Percentiles rank a stretch among this genome's conserved stretches.
phyloP scores from a whole-genome alignment of 2,329 filamentous ascomycete species.

The Aspergillus pseudotamarii region DNA sequence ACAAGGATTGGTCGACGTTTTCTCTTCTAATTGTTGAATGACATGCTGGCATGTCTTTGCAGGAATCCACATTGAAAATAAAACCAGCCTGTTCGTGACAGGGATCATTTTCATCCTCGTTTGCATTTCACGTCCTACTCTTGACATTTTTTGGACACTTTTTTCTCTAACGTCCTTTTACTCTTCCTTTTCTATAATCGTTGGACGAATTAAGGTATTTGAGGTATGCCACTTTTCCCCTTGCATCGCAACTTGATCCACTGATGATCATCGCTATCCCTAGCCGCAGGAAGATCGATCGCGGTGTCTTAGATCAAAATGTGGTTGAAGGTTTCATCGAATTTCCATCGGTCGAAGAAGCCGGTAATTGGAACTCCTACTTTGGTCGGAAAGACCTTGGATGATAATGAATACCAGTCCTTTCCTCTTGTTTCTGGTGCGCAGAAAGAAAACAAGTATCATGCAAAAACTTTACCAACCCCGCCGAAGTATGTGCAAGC shows the following conservation, averaged over 20 bases:
- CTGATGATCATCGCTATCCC: background rate
- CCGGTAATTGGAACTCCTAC: conserved; percentile 50
- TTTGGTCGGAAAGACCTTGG: conserved; percentile 48
- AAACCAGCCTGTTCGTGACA: background rate
- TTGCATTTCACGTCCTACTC: no score
- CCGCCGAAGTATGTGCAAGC: conserved; percentile 41
- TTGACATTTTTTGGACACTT: background rate
- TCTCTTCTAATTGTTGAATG: conserved; percentile 8
- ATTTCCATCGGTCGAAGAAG: conserved; percentile 49
- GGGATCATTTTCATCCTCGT: background rate
- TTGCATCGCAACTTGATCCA: background rate
- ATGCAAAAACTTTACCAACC: conserved; percentile 38
- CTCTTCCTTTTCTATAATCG: background rate
- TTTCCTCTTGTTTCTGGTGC: conserved; percentile 37
- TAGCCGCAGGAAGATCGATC: background rate
- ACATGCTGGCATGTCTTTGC: conserved; percentile 27
- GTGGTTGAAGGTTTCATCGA: conserved; percentile 53
- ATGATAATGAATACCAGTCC: conserved; percentile 48
- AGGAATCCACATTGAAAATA: conserved; percentile 5
- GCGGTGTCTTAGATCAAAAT: conserved; percentile 38
- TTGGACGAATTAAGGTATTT: background rate
- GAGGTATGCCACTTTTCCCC: background rate
- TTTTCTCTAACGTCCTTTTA: background rate
- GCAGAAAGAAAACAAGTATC: conserved; percentile 25
- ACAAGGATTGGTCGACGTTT: conserved; percentile 6